Conservation (phyloP, 495 filamentous ascomycete species). For the Mytilinidion resinicola region DNA sequence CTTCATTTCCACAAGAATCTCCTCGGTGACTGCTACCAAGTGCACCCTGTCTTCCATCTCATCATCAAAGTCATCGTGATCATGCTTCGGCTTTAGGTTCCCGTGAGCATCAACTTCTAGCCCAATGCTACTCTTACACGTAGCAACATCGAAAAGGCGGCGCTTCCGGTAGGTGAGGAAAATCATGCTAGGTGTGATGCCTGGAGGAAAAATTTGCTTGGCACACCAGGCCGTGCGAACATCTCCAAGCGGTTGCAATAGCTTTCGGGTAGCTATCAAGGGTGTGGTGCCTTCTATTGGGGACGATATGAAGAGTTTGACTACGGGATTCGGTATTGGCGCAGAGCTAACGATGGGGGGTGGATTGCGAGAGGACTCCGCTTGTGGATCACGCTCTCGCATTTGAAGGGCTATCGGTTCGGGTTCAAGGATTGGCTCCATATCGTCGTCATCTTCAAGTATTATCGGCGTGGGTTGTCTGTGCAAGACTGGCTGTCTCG, state of each 20-base stretch:
- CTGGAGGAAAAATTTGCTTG: constrained; percentile 47
- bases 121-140: constrained; percentile 56
- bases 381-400: too few relatives aligned
- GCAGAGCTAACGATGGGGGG: not conserved
- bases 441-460: too few relatives aligned
- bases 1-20: constrained; percentile 35
- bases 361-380: not conserved
- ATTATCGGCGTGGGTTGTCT: too few relatives aligned
- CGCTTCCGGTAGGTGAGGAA: constrained; percentile 76
- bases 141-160: constrained; percentile 66
- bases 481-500: too few relatives aligned
- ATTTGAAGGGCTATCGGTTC: too few relatives aligned
- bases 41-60: constrained; percentile 23
- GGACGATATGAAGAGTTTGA: constrained; percentile 68
- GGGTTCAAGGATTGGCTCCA: too few relatives aligned
- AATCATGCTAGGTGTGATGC: constrained; percentile 43
- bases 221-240: constrained; percentile 63
- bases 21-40: constrained; percentile 57
- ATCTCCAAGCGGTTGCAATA: constrained; percentile 58
- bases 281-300: constrained; percentile 54
- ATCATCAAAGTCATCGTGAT: constrained; percentile 29
- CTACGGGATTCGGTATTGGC: constrained; percentile 38
- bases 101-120: constrained; percentile 44
- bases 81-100: constrained; percentile 32
- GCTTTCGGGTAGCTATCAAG: constrained; percentile 59